Evolutionary conservation across 179 eudicot species (phyloP).

Genomic region (Camellia oleifera): DNA sequence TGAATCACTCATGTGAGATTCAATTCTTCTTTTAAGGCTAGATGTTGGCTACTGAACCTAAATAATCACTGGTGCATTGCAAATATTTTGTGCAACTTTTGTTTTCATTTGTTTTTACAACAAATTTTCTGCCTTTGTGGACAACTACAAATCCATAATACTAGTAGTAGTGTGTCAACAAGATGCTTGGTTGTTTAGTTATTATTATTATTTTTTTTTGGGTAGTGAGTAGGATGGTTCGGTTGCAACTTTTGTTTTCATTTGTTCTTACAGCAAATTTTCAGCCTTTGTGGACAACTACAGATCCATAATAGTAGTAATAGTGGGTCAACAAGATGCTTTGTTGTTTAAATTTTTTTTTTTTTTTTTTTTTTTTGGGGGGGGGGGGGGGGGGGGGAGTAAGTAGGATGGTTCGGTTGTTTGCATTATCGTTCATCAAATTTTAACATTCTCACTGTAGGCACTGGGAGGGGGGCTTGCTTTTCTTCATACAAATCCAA

Average conservation of each 20-base stretch:
- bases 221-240: too few relatives aligned
- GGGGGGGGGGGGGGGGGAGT: too few relatives aligned
- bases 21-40: neutral
- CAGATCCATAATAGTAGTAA: neutral
- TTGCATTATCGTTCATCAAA: neutral
- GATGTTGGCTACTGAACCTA: neutral
- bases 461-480: constrained; percentile 59
- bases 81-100: neutral
- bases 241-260: too few relatives aligned
- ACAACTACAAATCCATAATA: neutral
- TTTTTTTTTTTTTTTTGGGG: too few relatives aligned
- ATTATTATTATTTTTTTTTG: too few relatives aligned
- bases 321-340: neutral
- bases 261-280: neutral
- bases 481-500: constrained; percentile 43
- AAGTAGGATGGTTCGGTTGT: too few relatives aligned
- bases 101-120: neutral
- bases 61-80: neutral
- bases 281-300: neutral
- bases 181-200: neutral
- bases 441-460: constrained; percentile 32
- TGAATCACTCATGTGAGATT: neutral
- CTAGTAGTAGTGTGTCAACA: too few relatives aligned
- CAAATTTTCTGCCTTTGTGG: neutral
- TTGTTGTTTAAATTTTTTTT: neutral